These are phyloP conservation scores for Xerocomellus intermedius DNA, from an alignment of 768 basidiomycete genomes.

Conservation along the genomic window DNA sequence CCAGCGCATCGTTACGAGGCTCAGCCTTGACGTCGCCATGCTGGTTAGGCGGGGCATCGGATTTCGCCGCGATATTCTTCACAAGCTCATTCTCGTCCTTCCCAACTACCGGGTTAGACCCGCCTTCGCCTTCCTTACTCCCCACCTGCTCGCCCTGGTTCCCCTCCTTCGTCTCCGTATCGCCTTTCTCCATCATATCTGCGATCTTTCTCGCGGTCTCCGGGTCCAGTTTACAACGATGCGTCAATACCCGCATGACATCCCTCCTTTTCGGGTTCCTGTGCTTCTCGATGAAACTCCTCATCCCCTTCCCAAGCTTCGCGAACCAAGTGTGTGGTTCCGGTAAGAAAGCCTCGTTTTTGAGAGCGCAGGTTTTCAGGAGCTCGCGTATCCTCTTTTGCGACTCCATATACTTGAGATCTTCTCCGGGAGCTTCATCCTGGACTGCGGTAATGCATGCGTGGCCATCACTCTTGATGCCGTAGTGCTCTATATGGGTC, in stretches of 20 bases:
- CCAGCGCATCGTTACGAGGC: too few relatives aligned
- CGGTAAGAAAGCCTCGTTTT: conserved; percentile 8
- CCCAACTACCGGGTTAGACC: not conserved
- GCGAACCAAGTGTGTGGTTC: conserved; percentile 21
- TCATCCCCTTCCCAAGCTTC: conserved; percentile 11
- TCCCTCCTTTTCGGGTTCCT: conserved; percentile 18
- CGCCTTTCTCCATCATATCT: conserved; percentile 20
- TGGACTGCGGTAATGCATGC: conserved; percentile 32
- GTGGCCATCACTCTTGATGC: conserved; percentile 30
- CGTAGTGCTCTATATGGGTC: conserved; percentile 17
- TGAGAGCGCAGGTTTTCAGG: conserved; percentile 14
- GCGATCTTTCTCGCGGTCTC: conserved; percentile 26
- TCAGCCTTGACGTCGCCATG: not conserved
- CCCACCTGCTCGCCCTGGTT: not conserved
- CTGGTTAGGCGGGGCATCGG: not conserved
- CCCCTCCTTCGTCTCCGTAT: not conserved
- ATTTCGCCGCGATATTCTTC: not conserved
- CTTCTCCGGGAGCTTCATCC: conserved; percentile 20
- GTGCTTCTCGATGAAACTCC: conserved; percentile 14
- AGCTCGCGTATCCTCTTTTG: conserved; percentile 19
- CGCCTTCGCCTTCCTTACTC: not conserved
- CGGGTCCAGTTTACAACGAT: conserved; percentile 27
- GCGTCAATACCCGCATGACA: conserved; percentile 16
- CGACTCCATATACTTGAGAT: conserved; percentile 25
- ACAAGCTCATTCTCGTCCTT: not conserved